These are phyloP conservation scores for Pseudogymnoascus sp. DNA, from an alignment of 2,329 filamentous ascomycete species.

Conservation along the genomic window DNA sequence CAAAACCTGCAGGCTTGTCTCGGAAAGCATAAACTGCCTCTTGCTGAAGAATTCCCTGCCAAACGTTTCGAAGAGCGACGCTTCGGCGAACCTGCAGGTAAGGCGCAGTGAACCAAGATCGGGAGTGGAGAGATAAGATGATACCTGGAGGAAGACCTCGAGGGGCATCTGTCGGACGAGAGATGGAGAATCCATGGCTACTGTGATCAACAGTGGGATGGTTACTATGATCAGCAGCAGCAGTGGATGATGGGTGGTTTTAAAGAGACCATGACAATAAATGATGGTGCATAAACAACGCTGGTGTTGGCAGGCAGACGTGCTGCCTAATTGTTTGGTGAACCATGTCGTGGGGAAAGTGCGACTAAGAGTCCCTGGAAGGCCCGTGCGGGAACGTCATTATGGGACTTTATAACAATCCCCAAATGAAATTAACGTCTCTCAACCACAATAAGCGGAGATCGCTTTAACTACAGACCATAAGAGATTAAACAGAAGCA, in stretches of 20 bases:
- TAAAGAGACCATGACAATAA: not conserved
- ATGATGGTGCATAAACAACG: not conserved
- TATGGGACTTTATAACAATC: not conserved
- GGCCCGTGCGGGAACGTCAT: not conserved
- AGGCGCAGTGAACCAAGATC: slow-evolving; percentile 50
- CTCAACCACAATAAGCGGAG: not conserved
- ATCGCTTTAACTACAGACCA: not conserved
- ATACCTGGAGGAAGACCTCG: slow-evolving; percentile 49
- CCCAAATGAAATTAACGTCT: not conserved
- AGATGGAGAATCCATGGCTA: slow-evolving; percentile 7
- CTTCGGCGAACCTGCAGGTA: slow-evolving; percentile 48
- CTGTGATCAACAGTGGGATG: not conserved
- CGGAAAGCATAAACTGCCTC: slow-evolving; percentile 58
- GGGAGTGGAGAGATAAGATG: slow-evolving; percentile 43
- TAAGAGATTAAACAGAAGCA: no score
- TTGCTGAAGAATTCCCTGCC: slow-evolving; percentile 57
- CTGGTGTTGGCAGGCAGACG: not conserved
- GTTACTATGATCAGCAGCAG: not conserved
- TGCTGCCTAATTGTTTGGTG: not conserved
- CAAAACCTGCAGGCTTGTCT: slow-evolving; percentile 45
- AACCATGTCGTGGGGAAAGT: not conserved
- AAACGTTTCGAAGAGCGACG: slow-evolving; percentile 47
- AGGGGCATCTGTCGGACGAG: slow-evolving; percentile 15
- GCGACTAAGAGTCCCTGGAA: not conserved
- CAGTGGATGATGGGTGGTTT: not conserved